A percentile compares a stretch with the other conserved stretches of the same genome.
phyloP scores from a whole-genome alignment of 805 yeast species.

The Danielia oregonensis region DNA sequence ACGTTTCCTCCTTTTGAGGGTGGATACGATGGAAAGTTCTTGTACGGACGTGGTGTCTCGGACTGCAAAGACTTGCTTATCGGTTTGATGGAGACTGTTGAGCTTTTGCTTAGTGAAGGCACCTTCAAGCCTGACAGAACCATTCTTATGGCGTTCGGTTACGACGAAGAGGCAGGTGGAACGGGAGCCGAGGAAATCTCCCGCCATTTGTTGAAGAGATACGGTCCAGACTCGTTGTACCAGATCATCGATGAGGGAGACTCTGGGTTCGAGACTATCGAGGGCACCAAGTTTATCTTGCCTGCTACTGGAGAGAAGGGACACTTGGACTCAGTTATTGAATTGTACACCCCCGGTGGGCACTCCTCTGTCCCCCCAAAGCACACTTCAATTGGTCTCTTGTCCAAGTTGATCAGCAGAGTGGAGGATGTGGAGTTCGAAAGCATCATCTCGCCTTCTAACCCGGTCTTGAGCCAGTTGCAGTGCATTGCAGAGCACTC shows the following conservation, averaged over 20 bases:
- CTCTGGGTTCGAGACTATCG: slow-evolving; percentile 11
- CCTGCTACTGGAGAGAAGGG: slow-evolving; percentile 52
- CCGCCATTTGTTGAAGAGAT: slow-evolving; percentile 28
- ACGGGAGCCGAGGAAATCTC: slow-evolving; percentile 35
- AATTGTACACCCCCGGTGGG: slow-evolving; percentile 45
- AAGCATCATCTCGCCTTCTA: slow-evolving; percentile 36
- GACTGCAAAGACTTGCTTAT: slow-evolving; percentile 43
- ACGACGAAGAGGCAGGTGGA: slow-evolving; percentile 49
- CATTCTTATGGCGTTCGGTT: slow-evolving; percentile 45
- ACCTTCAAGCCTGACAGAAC: slow-evolving; percentile 42
- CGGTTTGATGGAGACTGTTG: slow-evolving; percentile 39
- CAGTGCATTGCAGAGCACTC: slow-evolving; percentile 48
- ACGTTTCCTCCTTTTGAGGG: slow-evolving; percentile 57
- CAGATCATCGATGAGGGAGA: slow-evolving; percentile 45
- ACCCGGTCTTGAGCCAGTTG: slow-evolving; percentile 42
- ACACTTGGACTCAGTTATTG: slow-evolving; percentile 37
- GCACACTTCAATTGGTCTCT: slow-evolving; percentile 46
- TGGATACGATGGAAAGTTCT: slow-evolving; percentile 53
- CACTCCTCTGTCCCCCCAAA: slow-evolving; percentile 49
- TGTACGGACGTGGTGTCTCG: slow-evolving; percentile 34
- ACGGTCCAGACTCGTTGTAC: slow-evolving; percentile 41
- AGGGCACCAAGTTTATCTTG: slow-evolving; percentile 21
- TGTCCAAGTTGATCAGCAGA: slow-evolving; percentile 36
- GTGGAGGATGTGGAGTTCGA: slow-evolving; percentile 37
- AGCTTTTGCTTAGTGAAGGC: slow-evolving; percentile 26